Conservation (phyloP, 1,139 yeast genomes). For the Debaryomycetaceae sp. region DNA sequence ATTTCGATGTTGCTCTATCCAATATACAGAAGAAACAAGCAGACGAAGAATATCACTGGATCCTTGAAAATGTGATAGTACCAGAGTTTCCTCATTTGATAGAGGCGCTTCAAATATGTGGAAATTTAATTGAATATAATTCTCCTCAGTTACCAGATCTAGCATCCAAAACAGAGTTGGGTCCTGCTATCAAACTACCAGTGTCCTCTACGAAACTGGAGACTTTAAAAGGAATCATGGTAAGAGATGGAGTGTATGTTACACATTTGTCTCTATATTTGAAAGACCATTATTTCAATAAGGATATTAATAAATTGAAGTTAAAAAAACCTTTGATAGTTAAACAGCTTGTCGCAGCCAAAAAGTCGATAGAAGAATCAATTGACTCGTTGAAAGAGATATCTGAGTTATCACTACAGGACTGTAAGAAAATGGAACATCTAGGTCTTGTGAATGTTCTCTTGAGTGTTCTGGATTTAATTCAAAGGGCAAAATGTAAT, state of each 20-base stretch:
- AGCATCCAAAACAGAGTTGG: conserved; percentile 24
- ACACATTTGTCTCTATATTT: conserved; percentile 28
- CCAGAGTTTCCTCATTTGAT: conserved; percentile 41
- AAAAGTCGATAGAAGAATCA: conserved; percentile 23
- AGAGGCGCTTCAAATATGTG: conserved; percentile 40
- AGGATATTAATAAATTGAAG: conserved; percentile 22
- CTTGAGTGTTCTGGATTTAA: conserved; percentile 22
- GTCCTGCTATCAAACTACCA: conserved; percentile 41
- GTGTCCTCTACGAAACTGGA: conserved; percentile 39
- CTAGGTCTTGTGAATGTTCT: conserved; percentile 23
- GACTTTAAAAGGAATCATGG: conserved; percentile 38
- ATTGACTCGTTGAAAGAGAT: conserved; percentile 4
- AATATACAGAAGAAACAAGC: conserved; percentile 20
- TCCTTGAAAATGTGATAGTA: conserved; percentile 23
- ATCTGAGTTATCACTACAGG: not conserved
- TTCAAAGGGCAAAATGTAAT: conserved; percentile 32
- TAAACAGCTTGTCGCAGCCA: conserved; percentile 32
- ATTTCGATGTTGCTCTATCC: not conserved
- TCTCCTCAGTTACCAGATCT: conserved; percentile 38
- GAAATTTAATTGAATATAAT: conserved; percentile 35
- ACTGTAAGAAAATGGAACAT: conserved; percentile 14
- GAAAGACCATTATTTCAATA: conserved; percentile 31
- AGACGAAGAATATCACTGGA: conserved; percentile 44
- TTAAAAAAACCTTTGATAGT: conserved; percentile 30
- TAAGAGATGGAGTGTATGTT: conserved; percentile 40